Conservation (phyloP, 169 alveolate species). For the Cryptosporidium bovis region DNA sequence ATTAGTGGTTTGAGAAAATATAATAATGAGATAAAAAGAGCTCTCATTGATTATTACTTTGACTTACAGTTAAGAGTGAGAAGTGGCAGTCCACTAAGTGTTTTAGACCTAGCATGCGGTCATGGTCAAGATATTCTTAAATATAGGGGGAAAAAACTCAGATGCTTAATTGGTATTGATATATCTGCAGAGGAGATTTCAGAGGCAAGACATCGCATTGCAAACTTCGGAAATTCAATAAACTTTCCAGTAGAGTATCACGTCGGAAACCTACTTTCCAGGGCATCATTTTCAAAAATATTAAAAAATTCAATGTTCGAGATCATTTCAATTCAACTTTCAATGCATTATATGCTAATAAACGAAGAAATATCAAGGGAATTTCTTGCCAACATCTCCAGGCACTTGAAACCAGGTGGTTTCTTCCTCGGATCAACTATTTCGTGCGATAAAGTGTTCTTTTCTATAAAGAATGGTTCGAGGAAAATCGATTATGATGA, state of each 20-base stretch:
- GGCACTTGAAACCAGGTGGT: constrained; percentile 87
- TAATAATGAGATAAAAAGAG: constrained; percentile 85
- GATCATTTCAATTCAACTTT: constrained; percentile 90
- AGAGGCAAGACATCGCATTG: constrained; percentile 87
- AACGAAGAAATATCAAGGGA: constrained; percentile 87
- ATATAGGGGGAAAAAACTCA: constrained; percentile 84
- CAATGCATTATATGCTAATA: constrained; percentile 91
- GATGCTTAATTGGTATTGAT: constrained; percentile 87
- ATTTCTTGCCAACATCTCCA: constrained; percentile 85
- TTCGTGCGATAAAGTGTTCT: constrained; percentile 70
- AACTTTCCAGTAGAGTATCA: constrained; percentile 82
- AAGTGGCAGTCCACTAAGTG: constrained; percentile 76
- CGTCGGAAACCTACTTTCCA: constrained; percentile 80
- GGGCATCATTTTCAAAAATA: constrained; percentile 47
- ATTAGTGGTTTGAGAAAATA: constrained; percentile 83
- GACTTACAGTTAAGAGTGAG: constrained; percentile 33
- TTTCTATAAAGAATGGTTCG: constrained; percentile 42
- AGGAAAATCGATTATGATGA: constrained; percentile 31
- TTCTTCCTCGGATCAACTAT: constrained; percentile 89
- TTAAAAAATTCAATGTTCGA: constrained; percentile 79
- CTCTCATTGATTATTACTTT: constrained; percentile 80
- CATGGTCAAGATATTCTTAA: constrained; percentile 90
- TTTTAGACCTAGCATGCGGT: constrained; percentile 91
- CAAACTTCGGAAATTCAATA: constrained; percentile 76
- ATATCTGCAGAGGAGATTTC: constrained; percentile 86